Base-by-base conservation (phyloP, 169 alveolate genomes). In the Cryptosporidium baileyi region DNA sequence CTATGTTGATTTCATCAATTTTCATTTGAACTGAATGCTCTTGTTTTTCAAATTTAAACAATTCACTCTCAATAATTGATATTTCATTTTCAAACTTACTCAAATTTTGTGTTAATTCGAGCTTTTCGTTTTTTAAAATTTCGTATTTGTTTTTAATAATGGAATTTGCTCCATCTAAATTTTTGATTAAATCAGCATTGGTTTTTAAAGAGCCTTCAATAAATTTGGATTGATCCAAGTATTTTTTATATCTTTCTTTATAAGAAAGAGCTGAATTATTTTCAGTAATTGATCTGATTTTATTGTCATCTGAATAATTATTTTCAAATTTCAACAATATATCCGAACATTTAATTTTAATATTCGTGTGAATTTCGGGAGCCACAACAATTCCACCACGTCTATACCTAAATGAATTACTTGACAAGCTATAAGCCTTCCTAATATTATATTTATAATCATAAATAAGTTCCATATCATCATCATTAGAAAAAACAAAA, bases 341-440 rank as follows among this genome's bases (percentile, higher is more conserved):
- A n/a, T n/a, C n/a, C n/a, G n/a, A n/a, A n/a, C n/a, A n/a, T n/a
- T n/a, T n/a, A n/a, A n/a, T n/a, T n/a, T n/a, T n/a, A n/a, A n/a
- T n/a, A n/a, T n/a, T n/a, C n/a, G n/a, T 11, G 19, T 47, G 36
- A 54, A 57, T 7, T 36, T 74, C 85, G 1, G 85, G 85, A 17
- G 85, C 59, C 17, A 74, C 85, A 3, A 74, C 67, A 15, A 74
- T 74, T 11, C 85, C 85, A 17, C 74, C 85, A 40, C 85, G 30
- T 34, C 85, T 54, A 54, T 54, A 74, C 28, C 61, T 74, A 36
- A 38, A 54, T 74, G 65, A 57, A 57, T 19, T 32, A 59, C 49
- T 74, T 36, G 60, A n/a, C 36, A 74, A 13, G 34, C 60, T 52
- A 36, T 74, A 61, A 1, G 85, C 85, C 40, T 59, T 74, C 38